Evolutionary conservation across 805 yeast species (phyloP).

Genomic region (Starmerella sirachaensis): DNA sequence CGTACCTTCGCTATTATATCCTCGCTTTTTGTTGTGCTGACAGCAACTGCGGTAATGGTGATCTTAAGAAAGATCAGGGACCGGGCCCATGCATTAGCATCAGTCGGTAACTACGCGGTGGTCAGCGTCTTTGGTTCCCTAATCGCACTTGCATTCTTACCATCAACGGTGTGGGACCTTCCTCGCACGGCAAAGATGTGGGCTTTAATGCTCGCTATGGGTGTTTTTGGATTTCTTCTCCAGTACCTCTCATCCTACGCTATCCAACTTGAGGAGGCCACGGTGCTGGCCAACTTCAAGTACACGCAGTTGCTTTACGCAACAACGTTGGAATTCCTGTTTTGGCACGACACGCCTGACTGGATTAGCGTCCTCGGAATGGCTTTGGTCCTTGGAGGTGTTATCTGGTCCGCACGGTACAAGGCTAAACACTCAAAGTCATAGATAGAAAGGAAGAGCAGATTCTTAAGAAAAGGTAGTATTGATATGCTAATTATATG

Average conservation of each 20-base stretch:
- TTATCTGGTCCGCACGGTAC: slow-evolving; percentile 9
- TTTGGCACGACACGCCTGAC: slow-evolving; percentile 68
- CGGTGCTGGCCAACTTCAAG: slow-evolving; percentile 59
- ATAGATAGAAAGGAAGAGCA: no score
- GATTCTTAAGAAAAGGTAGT: no score
- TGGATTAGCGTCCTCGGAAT: slow-evolving; percentile 60
- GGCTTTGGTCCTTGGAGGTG: slow-evolving; percentile 40
- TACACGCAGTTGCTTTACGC: slow-evolving; percentile 75
- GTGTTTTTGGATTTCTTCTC: slow-evolving; percentile 70
- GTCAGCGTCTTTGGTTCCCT: slow-evolving; percentile 45
- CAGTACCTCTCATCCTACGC: slow-evolving; percentile 74
- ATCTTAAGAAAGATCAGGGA: slow-evolving; percentile 63
- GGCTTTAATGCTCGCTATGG: slow-evolving; percentile 48
- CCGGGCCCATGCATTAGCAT: slow-evolving; percentile 65
- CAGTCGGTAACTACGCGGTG: slow-evolving; percentile 66
- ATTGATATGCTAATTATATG: no score
- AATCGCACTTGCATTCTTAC: slow-evolving; percentile 26
- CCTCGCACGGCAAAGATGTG: slow-evolving; percentile 30
- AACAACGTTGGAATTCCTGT: slow-evolving; percentile 53
- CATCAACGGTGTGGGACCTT: slow-evolving; percentile 3
- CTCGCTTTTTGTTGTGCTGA: slow-evolving; percentile 36
- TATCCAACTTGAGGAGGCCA: slow-evolving; percentile 67
- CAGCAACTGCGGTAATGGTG: slow-evolving; percentile 17
- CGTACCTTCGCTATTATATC: slow-evolving; percentile 37
- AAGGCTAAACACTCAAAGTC: neutral